Evolutionary conservation across 164 flowering plant genomes (phyloP).

Genomic region (Piper longum): DNA sequence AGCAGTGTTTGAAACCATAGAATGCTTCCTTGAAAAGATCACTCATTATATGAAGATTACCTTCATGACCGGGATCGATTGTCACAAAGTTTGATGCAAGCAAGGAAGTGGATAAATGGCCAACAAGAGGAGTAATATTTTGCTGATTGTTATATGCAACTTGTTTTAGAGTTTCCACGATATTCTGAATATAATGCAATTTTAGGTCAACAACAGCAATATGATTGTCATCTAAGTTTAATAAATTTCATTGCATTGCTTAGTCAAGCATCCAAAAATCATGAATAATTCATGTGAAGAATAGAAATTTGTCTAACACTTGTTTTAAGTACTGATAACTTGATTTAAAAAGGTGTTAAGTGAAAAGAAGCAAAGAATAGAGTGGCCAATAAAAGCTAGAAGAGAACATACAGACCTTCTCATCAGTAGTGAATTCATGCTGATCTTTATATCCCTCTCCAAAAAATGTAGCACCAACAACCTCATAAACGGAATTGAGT

Average conservation of each 20-base stretch:
- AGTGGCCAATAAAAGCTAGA: neutral
- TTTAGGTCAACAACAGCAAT: neutral
- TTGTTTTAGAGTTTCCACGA: conserved; percentile 35
- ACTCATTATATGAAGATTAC: neutral
- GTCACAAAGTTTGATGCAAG: conserved; percentile 9
- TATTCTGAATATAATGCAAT: conserved; percentile 17
- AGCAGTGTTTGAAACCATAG: neutral
- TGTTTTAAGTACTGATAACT: too few species aligned
- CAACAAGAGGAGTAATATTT: conserved; percentile 16
- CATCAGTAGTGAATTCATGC: conserved; percentile 12
- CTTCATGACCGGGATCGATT: conserved; percentile 5
- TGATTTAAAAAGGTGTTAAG: neutral
- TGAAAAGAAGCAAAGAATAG: neutral
- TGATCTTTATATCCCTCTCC: conserved; percentile 21
- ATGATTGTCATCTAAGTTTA: too few species aligned
- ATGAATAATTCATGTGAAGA: too few species aligned
- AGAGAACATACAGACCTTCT: conserved; percentile 27
- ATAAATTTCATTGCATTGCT: too few species aligned
- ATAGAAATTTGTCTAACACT: too few species aligned
- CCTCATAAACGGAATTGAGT: conserved; percentile 39
- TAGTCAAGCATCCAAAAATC: too few species aligned
- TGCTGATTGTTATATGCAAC: conserved; percentile 28
- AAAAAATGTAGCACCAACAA: conserved; percentile 33
- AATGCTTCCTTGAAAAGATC: neutral
- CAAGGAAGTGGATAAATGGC: conserved; percentile 11